Evolutionary conservation across 805 yeast genomes (phyloP), one percentile per base, ranked within the genome.

Genomic region (Suhomyces pyralidae): DNA sequence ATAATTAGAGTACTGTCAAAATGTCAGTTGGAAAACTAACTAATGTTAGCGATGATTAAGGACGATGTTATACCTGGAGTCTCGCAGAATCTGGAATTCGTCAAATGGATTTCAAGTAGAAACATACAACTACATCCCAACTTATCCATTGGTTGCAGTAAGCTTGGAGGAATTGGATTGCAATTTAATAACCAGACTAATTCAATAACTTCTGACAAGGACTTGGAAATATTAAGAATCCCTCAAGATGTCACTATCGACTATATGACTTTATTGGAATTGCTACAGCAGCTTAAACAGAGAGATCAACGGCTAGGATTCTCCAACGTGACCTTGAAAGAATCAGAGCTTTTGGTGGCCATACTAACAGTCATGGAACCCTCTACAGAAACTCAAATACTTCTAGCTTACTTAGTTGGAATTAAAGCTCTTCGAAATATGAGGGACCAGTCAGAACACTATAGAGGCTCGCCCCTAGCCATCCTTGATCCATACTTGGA

Each of bases 161-260:
- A 50, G 1, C 52, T 68, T 12, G 74, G 75, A n/a, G 76, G 76
- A 10, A 55, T 56, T 7, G 76, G 76, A 6, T 45, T 71, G 8
- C 22, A 28, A 14, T 61, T 65, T 40, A 57, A 60, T 46, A 56
- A 59, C 34, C 26, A 24, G 10, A 12, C 20, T 15, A 19, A 24
- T 8, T 10, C 26, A 30, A 30, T 17, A 15, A 20, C 17, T 19
- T 28, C 22, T 5, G 51, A 20, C 30, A 50, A 30, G 25, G 59
- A 51, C 49, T 32, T 54, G 28, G 48, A 48, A 10, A 45, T 58
- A 5, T 51, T 57, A n/a, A 46, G 57, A 2, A 40, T 58, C 8
- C 61, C 61, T 4, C 26, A 47, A 14, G 14, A 14, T 2, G 20
- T 40, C 1, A 45, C 47, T 1, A 46, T 58, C 48, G 72, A 70